Evolutionary conservation across 1,284 basidiomycete genomes (phyloP).

Genomic region (Ceratobasidium theobromae): DNA sequence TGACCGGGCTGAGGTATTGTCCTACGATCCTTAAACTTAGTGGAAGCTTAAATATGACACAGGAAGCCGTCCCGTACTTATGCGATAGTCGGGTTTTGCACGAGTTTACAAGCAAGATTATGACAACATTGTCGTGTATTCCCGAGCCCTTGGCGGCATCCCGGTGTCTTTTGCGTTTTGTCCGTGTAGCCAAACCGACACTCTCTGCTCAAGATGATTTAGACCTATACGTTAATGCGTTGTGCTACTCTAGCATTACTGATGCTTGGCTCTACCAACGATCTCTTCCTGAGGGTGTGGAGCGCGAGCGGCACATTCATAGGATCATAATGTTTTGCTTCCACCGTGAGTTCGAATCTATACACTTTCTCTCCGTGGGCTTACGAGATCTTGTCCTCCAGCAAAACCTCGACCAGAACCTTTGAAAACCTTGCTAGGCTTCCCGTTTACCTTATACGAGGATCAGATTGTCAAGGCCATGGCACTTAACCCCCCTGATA

Average conservation of each 20-base stretch:
- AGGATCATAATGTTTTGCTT: slow-evolving; percentile 69
- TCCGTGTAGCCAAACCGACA: slow-evolving; percentile 66
- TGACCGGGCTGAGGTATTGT: slow-evolving; percentile 43
- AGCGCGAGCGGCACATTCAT: slow-evolving; percentile 54
- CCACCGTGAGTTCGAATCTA: slow-evolving; percentile 54
- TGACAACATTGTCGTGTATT: slow-evolving; percentile 60
- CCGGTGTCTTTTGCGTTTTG: slow-evolving; percentile 61
- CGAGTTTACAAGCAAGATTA: slow-evolving; percentile 72
- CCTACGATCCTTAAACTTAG: background rate
- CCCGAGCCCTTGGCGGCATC: slow-evolving; percentile 45
- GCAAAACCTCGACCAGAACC: slow-evolving; percentile 60
- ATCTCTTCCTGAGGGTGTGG: slow-evolving; percentile 57
- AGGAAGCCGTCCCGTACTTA: slow-evolving; percentile 63
- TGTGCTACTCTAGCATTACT: slow-evolving; percentile 60
- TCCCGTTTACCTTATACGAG: slow-evolving; percentile 66
- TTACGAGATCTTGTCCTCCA: slow-evolving; percentile 40
- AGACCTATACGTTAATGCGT: slow-evolving; percentile 62
- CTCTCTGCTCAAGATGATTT: slow-evolving; percentile 67
- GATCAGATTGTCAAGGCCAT: slow-evolving; percentile 57
- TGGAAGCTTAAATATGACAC: background rate
- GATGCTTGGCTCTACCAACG: slow-evolving; percentile 74
- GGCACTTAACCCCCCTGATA: slow-evolving; percentile 57
- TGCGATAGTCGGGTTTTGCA: slow-evolving; percentile 70
- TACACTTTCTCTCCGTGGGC: background rate
- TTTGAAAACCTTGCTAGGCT: slow-evolving; percentile 59